phyloP scores from a whole-genome alignment of 306 rosid genomes.

The Lupinus albus region DNA sequence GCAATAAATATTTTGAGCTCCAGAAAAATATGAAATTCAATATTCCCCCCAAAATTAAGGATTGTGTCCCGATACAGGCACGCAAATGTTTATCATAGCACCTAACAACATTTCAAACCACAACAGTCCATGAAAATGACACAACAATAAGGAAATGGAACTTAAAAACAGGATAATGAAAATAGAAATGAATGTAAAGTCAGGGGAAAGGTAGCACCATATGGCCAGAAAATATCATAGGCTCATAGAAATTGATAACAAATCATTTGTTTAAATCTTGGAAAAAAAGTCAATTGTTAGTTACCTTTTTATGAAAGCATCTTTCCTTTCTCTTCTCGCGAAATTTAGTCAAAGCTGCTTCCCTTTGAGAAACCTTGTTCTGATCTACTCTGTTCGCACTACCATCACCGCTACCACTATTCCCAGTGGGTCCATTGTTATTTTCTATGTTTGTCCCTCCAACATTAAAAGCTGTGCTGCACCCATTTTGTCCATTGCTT shows the following conservation, averaged over 20 bases:
- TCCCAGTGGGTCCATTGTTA: conserved; percentile 53
- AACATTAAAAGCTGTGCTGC: conserved; percentile 56
- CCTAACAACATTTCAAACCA: conserved; percentile 17
- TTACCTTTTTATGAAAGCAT: conserved; percentile 79
- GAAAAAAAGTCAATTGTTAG: conserved; percentile 1
- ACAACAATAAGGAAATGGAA: not conserved
- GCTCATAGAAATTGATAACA: not conserved
- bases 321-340: conserved; percentile 79
- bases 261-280: not conserved
- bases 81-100: not conserved
- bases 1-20: not conserved
- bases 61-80: not conserved
- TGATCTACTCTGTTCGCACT: conserved; percentile 60
- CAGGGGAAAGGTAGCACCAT: not conserved
- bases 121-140: conserved; percentile 5
- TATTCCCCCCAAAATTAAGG: not conserved
- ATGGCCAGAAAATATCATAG: conserved; percentile 12
- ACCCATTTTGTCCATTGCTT: conserved; percentile 78
- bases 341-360: conserved; percentile 77
- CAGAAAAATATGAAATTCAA: conserved; percentile 11
- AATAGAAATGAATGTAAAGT: not conserved
- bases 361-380: conserved; percentile 65
- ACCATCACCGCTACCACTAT: conserved; percentile 68
- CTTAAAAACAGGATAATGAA: not conserved
- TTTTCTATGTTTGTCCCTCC: conserved; percentile 65